These are phyloP conservation scores for Turritis glabra DNA, from an alignment of 345 rosid genomes.

Conservation along the genomic window DNA sequence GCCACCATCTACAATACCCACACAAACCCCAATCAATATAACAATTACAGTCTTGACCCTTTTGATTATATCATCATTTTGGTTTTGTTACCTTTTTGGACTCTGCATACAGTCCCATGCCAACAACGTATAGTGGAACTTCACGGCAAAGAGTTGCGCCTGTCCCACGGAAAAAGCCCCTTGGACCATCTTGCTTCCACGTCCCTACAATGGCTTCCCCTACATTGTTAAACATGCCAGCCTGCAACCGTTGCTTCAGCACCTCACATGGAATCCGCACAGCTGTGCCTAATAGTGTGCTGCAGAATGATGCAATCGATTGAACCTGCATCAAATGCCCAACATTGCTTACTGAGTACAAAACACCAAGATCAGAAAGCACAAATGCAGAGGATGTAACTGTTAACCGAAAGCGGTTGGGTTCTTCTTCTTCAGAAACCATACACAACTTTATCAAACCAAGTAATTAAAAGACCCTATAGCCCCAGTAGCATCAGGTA, in stretches of 20 bases:
- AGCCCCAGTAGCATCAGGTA: background rate
- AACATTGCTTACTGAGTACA: background rate
- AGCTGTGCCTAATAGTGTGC: conserved; percentile 93
- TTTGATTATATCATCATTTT: conserved; percentile 1
- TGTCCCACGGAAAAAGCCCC: conserved; percentile 96
- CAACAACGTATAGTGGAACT: conserved; percentile 96
- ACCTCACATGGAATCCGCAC: conserved; percentile 97
- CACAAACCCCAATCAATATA: background rate
- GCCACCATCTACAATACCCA: conserved; percentile 59
- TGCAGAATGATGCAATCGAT: conserved; percentile 90
- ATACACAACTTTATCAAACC: conserved; percentile 7
- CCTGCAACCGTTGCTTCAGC: conserved; percentile 95
- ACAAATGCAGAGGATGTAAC: conserved; percentile 3
- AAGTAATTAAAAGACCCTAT: background rate
- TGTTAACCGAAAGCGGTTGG: background rate
- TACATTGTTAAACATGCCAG: conserved; percentile 82
- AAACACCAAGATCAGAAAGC: background rate
- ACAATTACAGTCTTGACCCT: background rate
- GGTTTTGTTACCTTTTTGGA: conserved; percentile 73
- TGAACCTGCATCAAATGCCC: conserved; percentile 63
- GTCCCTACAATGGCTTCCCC: conserved; percentile 92
- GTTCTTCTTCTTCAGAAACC: background rate
- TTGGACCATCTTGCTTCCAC: conserved; percentile 90
- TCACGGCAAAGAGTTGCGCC: conserved; percentile 97
- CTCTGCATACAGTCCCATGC: conserved; percentile 89